Conservation (phyloP, 1,139 yeast species). For the Candida sanyaensis region DNA sequence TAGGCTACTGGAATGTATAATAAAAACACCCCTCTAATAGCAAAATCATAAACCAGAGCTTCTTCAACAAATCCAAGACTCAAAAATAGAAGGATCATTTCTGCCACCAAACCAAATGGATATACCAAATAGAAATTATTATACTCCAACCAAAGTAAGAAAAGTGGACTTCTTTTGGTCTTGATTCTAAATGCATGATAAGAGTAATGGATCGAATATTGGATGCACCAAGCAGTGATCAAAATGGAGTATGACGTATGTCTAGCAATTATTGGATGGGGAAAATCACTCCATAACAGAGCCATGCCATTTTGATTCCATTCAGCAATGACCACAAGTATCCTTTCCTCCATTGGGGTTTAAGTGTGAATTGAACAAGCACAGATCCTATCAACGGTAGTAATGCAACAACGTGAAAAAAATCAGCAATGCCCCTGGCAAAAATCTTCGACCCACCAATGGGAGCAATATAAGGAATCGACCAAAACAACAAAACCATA, state of each 20-base stretch:
- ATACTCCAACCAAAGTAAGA: conserved; percentile 42
- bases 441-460: conserved; percentile 58
- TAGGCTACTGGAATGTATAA: conserved; percentile 40
- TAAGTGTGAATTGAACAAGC: conserved; percentile 22
- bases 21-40: conserved; percentile 29
- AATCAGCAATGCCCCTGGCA: conserved; percentile 75
- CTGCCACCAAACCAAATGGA: conserved; percentile 50
- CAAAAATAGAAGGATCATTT: conserved; percentile 54
- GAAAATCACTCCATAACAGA: conserved; percentile 47
- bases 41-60: conserved; percentile 27
- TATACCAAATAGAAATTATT: conserved; percentile 42
- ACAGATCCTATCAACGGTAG: conserved; percentile 33
- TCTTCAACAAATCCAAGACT: conserved; percentile 48
- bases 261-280: conserved; percentile 51
- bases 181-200: conserved; percentile 51
- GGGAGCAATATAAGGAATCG: conserved; percentile 57
- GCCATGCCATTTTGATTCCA: conserved; percentile 38
- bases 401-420: conserved; percentile 49
- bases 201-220: conserved; percentile 42
- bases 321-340: conserved; percentile 33
- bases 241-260: conserved; percentile 50
- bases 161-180: conserved; percentile 36
- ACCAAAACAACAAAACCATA: conserved; percentile 54
- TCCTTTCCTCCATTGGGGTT: conserved; percentile 7
- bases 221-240: conserved; percentile 47